Conservation (phyloP, 306 rosid genomes). For the Arachis hypogaea region DNA sequence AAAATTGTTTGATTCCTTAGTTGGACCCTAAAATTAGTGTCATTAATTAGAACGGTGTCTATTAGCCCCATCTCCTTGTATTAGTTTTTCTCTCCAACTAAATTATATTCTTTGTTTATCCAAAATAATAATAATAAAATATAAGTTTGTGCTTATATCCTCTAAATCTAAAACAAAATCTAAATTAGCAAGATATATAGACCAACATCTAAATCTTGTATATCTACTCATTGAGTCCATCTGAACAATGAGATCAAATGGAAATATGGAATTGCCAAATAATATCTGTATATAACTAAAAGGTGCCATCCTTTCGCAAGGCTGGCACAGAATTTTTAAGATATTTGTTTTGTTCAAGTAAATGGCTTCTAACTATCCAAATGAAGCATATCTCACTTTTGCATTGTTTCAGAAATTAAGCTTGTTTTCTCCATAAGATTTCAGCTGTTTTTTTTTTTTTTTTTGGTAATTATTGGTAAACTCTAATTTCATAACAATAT, state of each 20-base stretch:
- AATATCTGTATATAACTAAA: slow-evolving; percentile 2
- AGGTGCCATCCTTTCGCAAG: background rate
- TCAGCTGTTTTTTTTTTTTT: slow-evolving; percentile 25
- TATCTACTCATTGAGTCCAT: background rate
- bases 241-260: slow-evolving; percentile 4
- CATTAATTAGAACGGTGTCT: background rate
- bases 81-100: no score
- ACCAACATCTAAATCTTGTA: background rate
- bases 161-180: background rate
- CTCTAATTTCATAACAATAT: slow-evolving; percentile 17
- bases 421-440: slow-evolving; percentile 7
- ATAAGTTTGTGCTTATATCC: background rate
- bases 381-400: slow-evolving; percentile 16
- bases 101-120: no score
- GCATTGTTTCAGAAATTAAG: slow-evolving; percentile 14
- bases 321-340: background rate
- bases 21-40: background rate
- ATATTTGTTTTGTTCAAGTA: slow-evolving; percentile 10
- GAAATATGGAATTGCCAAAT: background rate
- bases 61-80: no score
- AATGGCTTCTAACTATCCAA: slow-evolving; percentile 17
- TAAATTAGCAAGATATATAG: background rate
- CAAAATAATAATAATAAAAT: no score
- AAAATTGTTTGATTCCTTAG: no score
- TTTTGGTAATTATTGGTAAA: slow-evolving; percentile 1